Percentiles rank a stretch among this genome's conserved stretches.
Conservation (phyloP, 768 basidiomycete genomes). For the Chalciporus chontae region DNA sequence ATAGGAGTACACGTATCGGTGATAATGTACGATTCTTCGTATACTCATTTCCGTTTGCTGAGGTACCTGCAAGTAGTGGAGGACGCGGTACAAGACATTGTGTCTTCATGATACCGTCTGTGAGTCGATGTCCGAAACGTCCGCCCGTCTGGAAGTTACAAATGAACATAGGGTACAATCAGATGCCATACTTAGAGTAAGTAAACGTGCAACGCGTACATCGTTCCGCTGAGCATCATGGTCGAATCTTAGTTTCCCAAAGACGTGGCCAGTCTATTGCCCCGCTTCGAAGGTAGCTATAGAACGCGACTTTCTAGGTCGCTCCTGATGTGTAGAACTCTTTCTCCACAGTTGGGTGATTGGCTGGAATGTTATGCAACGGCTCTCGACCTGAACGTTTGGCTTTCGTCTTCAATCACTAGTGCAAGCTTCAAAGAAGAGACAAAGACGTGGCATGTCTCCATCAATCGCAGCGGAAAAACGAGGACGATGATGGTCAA, state of each 20-base stretch:
- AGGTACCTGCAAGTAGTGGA: slow-evolving; percentile 35
- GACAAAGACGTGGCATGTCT: slow-evolving; percentile 41
- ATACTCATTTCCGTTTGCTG: neutral
- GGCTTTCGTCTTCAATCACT: slow-evolving; percentile 45
- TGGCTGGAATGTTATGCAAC: slow-evolving; percentile 63
- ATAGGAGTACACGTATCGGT: slow-evolving; percentile 47
- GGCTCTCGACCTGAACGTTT: slow-evolving; percentile 57
- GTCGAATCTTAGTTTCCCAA: slow-evolving; percentile 41
- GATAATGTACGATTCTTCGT: slow-evolving; percentile 33
- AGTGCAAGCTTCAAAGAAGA: slow-evolving; percentile 33
- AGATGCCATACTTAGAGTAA: slow-evolving; percentile 53
- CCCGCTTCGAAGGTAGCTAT: slow-evolving; percentile 45
- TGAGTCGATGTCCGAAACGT: slow-evolving; percentile 27
- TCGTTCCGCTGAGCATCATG: neutral
- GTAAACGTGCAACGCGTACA: slow-evolving; percentile 16
- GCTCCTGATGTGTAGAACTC: neutral
- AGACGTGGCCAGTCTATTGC: slow-evolving; percentile 49
- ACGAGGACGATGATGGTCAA: slow-evolving; percentile 36
- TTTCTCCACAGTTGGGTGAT: slow-evolving; percentile 44
- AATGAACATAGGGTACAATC: slow-evolving; percentile 40
- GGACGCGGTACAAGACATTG: slow-evolving; percentile 53
- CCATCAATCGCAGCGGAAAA: slow-evolving; percentile 29
- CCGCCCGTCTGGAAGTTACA: slow-evolving; percentile 1
- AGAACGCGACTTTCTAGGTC: neutral
- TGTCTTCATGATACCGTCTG: slow-evolving; percentile 51